A percentile compares a stretch with the other conserved stretches of the same genome.
Evolutionary conservation across 2,329 filamentous ascomycete genomes (phyloP).

Genomic region (Aspergillus ochraceoroseus): DNA sequence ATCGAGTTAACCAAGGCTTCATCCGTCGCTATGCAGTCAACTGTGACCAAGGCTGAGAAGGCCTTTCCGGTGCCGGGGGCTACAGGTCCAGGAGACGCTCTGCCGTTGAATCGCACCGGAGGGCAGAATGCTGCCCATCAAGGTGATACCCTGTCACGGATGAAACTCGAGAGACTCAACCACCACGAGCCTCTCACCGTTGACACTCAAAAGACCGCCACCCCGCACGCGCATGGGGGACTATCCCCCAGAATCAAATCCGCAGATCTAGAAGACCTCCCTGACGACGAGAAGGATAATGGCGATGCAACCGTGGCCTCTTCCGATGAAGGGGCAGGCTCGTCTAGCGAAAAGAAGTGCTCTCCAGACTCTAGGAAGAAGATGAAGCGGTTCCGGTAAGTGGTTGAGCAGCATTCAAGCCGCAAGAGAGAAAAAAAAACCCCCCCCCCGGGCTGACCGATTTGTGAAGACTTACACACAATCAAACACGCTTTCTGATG

Average conservation of each 20-base stretch:
- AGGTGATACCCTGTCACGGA: slow-evolving; percentile 23
- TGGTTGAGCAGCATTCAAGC: background rate
- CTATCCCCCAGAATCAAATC: slow-evolving; percentile 14
- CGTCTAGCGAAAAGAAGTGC: slow-evolving; percentile 28
- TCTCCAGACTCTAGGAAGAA: slow-evolving; percentile 37
- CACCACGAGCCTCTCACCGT: slow-evolving; percentile 20
- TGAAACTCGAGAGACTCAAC: slow-evolving; percentile 28
- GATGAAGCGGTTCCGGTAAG: slow-evolving; percentile 44
- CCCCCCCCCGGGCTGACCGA: slow-evolving; percentile 10
- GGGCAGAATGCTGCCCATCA: slow-evolving; percentile 15
- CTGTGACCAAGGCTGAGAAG: slow-evolving; percentile 29
- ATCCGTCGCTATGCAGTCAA: slow-evolving; percentile 26
- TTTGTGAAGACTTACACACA: slow-evolving; percentile 73
- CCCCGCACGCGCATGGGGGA: slow-evolving; percentile 14
- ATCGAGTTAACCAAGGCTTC: slow-evolving; percentile 15
- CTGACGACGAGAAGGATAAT: slow-evolving; percentile 20
- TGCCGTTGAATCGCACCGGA: slow-evolving; percentile 17
- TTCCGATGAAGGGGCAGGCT: slow-evolving; percentile 29
- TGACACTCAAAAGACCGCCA: slow-evolving; percentile 16
- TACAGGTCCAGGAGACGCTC: slow-evolving; percentile 19
- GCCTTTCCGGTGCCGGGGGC: slow-evolving; percentile 21
- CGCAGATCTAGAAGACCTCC: slow-evolving; percentile 11
- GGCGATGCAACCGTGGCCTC: slow-evolving; percentile 23
- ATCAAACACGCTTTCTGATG: slow-evolving; percentile 96
- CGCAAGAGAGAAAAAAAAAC: background rate